Base-by-base conservation (phyloP, 2,329 filamentous ascomycete species). In the Aspergillus calidoustus region DNA sequence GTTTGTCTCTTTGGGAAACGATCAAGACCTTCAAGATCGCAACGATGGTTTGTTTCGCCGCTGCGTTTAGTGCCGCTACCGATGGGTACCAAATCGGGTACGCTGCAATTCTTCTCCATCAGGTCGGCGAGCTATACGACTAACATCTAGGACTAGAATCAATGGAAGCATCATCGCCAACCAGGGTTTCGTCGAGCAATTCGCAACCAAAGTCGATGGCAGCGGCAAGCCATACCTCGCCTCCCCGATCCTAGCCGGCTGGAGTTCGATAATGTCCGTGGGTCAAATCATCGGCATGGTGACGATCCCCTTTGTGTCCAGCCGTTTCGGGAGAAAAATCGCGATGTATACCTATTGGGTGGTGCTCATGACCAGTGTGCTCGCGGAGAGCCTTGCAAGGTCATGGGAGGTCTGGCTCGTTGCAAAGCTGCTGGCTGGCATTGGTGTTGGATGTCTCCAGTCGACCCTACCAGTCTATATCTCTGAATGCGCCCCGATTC, bases 1-100 rank as follows among this genome's bases (percentile, higher is more conserved):
- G 23, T 11, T 28, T 62, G 3, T 54, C 43, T 15, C 38, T 59
- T 17, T 31, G 48, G 7, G 55, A 62, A 17, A 62, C 60, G 1
- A 48, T 62, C 46, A 51, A 52, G 46, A 59, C 28, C 3, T 62
- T 62, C 47, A 55, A 59, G 28, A 11, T 62, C n/a, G 30, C 15
- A 47, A 56, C 38, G 1, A 9, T 47, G 2, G 23, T 62, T 2
- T 62, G 60, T 28, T 51, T 62, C 11, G 55, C 56, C 7, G 55
- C 59, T 31, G 56, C 60, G 31, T 62, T 62, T 46, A 62, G 60
- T 28, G 60, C 60, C 19, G 60, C 60, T 3, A 62, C 60, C 3
- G 60, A 62, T 46, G 60, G 60, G 5, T 62, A 62, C 48, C 60
- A 62, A 25, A 62, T 59, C 48, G 60, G 51, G 60, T 62, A n/a